Conservation (phyloP, 2,329 filamentous ascomycete species). For the Fusarium vanettenii region DNA sequence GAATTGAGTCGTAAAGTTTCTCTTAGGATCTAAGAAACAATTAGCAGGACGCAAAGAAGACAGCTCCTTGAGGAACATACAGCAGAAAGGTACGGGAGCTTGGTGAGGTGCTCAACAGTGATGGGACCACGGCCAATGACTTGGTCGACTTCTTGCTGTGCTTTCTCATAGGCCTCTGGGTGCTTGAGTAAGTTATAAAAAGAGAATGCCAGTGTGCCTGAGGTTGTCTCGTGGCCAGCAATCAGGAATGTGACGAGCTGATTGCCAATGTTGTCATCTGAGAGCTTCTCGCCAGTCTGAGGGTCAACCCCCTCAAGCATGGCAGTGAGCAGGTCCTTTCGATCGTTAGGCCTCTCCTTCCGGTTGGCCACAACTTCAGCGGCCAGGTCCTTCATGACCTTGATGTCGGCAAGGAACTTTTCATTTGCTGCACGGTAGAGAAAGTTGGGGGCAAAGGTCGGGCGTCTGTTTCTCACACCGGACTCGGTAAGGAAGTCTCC, state of each 20-base stretch:
- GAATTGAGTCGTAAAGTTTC: slow-evolving; percentile 74
- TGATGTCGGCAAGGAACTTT: slow-evolving; percentile 66
- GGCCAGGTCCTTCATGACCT: slow-evolving; percentile 65
- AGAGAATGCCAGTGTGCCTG: slow-evolving; percentile 72
- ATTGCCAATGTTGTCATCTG: slow-evolving; percentile 71
- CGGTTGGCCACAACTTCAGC: slow-evolving; percentile 71
- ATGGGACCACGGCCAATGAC: slow-evolving; percentile 71
- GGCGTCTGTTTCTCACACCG: slow-evolving; percentile 59
- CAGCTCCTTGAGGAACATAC: slow-evolving; percentile 23
- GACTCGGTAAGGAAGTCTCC: slow-evolving; percentile 69
- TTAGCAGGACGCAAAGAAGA: not conserved
- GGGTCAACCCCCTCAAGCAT: slow-evolving; percentile 77
- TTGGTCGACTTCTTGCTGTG: slow-evolving; percentile 74
- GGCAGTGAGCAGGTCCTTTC: slow-evolving; percentile 75
- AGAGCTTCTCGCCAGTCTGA: slow-evolving; percentile 73
- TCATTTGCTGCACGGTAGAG: slow-evolving; percentile 61
- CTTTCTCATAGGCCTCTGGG: slow-evolving; percentile 68
- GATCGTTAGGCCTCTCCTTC: slow-evolving; percentile 63
- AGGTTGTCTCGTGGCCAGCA: slow-evolving; percentile 78
- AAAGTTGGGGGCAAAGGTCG: slow-evolving; percentile 58
- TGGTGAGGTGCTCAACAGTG: slow-evolving; percentile 69
- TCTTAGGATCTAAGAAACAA: slow-evolving; percentile 56
- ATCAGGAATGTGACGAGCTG: slow-evolving; percentile 81
- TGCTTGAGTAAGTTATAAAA: slow-evolving; percentile 75
- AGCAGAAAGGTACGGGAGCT: slow-evolving; percentile 74